A percentile compares a stretch with the other conserved stretches of the same genome.
phyloP scores from a whole-genome alignment of 441 rosid species.

The Adansonia madagascariensis region DNA sequence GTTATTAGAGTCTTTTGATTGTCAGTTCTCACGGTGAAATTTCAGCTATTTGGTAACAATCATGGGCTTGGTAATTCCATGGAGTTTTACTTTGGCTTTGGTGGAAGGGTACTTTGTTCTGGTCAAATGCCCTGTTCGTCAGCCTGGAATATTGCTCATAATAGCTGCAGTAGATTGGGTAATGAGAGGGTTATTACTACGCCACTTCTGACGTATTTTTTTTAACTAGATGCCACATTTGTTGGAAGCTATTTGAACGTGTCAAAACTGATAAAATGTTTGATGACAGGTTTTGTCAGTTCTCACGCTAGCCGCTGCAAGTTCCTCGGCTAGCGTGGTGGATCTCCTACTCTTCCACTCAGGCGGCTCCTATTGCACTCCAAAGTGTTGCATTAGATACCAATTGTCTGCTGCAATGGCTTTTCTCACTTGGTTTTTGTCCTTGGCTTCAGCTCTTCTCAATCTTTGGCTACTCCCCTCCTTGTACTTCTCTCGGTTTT shows the following conservation, averaged over 20 bases:
- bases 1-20: not conserved
- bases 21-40: conserved; percentile 2
- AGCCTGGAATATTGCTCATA: conserved; percentile 54
- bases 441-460: conserved; percentile 72
- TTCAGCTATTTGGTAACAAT: conserved; percentile 78
- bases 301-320: conserved; percentile 73
- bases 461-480: conserved; percentile 80
- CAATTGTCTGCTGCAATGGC: conserved; percentile 84
- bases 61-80: conserved; percentile 84
- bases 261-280: conserved; percentile 15
- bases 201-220: not conserved
- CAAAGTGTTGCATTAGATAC: conserved; percentile 64
- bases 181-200: conserved; percentile 5
- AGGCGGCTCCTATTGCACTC: conserved; percentile 45
- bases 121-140: conserved; percentile 62
- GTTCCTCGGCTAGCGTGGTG: conserved; percentile 77
- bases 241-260: not conserved
- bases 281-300: conserved; percentile 59
- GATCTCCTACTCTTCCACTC: conserved; percentile 53
- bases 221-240: not conserved
- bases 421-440: conserved; percentile 74
- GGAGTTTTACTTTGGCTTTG: conserved; percentile 75
- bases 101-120: conserved; percentile 72
- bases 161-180: conserved; percentile 84
- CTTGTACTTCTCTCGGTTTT: conserved; percentile 37